Evolutionary conservation across 148 eudicot genomes (phyloP), one percentile per base, ranked within the genome.

Genomic region (Simmondsia chinensis): DNA sequence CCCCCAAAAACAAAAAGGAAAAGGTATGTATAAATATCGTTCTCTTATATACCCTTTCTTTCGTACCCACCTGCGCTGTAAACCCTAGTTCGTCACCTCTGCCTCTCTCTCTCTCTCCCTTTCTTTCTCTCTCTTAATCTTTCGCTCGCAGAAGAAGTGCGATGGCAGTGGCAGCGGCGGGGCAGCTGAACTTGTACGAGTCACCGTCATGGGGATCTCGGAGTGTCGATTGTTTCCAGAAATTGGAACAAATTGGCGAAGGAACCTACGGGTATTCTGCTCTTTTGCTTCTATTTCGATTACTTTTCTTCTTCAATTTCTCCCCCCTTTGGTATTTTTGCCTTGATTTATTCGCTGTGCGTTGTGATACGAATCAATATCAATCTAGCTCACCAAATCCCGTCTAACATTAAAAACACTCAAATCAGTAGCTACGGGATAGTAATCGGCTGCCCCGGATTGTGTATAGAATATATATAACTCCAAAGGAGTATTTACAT

Each of bases 181-280:
- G 83, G 40, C 85, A 87, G 67, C 77, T 87, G 7, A 79, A 87
- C 46, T 46, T 74, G 2, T 53, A 16, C 41, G 88, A 87, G 32
- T 53, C 72, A 3, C 77, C 96, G 3, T 25, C 76, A 0, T 79
- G 84, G 87, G 96, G 96, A 25, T 87, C 96, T 1, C 52, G 94
- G 48, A 79, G 82, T 33, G 82, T 87, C 44, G 87, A 87, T 52
- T 87, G 96, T 60, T 87, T 82, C 63, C 76, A 79, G 60, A 87
- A 82, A 57, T 49, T 82, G 47, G 88, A 82, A 52, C 96, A 76
- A 54, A 82, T 87, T 57, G 96, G 96, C 28, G 85, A 82, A 74
- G 96, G 96, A 39, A 82, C 96, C 41, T 87, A 82, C 21, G 94
- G 93, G 96, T 85, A 27, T 32, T 10, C 32, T 8, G 39, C 36